Percentiles rank a stretch among this genome's conserved stretches.
phyloP scores from a whole-genome alignment of 2,329 filamentous ascomycete genomes.

The Coleophoma crateriformis region DNA sequence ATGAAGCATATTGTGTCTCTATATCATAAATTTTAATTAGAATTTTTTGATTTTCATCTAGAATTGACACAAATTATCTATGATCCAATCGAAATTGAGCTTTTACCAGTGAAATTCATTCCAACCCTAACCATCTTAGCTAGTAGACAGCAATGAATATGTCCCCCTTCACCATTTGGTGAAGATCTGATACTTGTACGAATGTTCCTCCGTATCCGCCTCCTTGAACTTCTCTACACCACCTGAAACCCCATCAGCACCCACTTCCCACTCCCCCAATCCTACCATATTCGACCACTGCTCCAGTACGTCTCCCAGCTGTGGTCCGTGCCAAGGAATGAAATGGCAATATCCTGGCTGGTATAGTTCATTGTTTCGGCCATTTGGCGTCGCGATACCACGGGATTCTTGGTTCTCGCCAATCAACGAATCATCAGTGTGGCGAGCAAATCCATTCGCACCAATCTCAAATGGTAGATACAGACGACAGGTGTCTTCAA shows the following conservation, averaged over 20 bases:
- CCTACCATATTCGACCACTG: constrained; percentile 21
- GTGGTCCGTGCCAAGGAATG: constrained; percentile 8
- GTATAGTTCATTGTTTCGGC: constrained; percentile 9
- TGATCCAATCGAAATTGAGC: not conserved
- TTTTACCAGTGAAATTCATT: not conserved
- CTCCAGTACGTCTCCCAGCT: constrained; percentile 21
- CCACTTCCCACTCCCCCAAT: constrained; percentile 21
- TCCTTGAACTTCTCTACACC: constrained; percentile 25
- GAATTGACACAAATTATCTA: not conserved
- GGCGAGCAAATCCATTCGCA: constrained; percentile 3
- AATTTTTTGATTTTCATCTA: not conserved
- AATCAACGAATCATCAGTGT: constrained; percentile 5
- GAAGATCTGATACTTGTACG: constrained; percentile 11
- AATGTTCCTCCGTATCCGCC: constrained; percentile 22
- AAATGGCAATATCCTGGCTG: constrained; percentile 13
- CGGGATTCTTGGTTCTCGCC: constrained; percentile 2
- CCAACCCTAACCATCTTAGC: not conserved
- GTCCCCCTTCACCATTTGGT: not conserved
- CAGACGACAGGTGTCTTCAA: constrained; percentile 8
- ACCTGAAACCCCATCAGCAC: constrained; percentile 19
- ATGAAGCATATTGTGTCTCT: constrained; percentile 20
- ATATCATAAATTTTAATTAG: not conserved
- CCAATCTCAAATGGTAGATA: constrained; percentile 5
- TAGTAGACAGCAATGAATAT: too few relatives aligned
- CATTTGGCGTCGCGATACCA: not conserved